Conservation (phyloP, 208 protist genomes). For the Leishmania aethiopica region DNA sequence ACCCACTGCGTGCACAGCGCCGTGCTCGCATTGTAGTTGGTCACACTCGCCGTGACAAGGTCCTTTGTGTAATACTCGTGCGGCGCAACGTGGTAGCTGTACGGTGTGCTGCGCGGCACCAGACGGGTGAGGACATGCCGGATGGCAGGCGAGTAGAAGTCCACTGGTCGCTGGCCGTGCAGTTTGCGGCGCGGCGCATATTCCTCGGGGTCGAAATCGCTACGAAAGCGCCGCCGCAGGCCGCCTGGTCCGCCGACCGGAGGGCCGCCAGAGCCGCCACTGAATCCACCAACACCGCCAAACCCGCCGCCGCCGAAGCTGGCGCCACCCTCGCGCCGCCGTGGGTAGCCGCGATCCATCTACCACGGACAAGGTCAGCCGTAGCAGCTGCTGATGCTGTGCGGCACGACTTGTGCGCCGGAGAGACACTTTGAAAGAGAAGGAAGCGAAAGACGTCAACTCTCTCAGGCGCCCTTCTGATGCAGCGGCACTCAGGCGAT, state of each 20-base stretch:
- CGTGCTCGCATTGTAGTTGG: conserved; percentile 82
- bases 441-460: background rate
- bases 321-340: conserved; percentile 11
- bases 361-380: background rate
- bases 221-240: conserved; percentile 45
- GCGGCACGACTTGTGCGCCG: background rate
- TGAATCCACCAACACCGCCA: background rate
- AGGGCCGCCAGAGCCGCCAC: conserved; percentile 8
- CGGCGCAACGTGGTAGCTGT: conserved; percentile 77
- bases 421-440: background rate
- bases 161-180: conserved; percentile 77
- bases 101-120: conserved; percentile 60
- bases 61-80: conserved; percentile 90
- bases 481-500: background rate
- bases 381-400: background rate
- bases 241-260: conserved; percentile 6
- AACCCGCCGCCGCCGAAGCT: conserved; percentile 3
- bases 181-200: conserved; percentile 82
- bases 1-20: conserved; percentile 91
- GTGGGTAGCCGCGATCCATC: conserved; percentile 25
- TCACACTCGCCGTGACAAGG: conserved; percentile 65
- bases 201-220: conserved; percentile 72
- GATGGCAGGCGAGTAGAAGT: conserved; percentile 86
- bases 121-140: conserved; percentile 80
- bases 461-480: background rate